phyloP scores from a whole-genome alignment of 352 stramenopile genomes.

The Peronospora tabacina region DNA sequence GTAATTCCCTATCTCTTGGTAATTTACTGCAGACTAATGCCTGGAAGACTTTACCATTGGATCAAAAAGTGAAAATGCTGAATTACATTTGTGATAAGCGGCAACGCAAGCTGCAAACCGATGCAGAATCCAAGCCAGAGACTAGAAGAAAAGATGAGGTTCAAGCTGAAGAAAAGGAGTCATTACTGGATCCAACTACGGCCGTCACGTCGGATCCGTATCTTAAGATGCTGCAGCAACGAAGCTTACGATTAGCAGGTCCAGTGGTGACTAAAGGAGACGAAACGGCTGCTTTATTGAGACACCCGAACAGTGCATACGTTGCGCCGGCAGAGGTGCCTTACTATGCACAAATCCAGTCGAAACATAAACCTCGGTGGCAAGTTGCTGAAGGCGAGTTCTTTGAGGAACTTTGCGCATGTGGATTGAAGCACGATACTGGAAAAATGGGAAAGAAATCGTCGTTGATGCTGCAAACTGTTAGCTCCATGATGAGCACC shows the following conservation, averaged over 20 bases:
- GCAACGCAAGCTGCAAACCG: slow-evolving; percentile 15
- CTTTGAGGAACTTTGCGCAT: slow-evolving; percentile 50
- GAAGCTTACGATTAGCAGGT: slow-evolving; percentile 33
- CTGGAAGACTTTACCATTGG: slow-evolving; percentile 66
- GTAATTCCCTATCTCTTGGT: not conserved
- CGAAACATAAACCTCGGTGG: slow-evolving; percentile 48
- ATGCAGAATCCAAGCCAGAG: slow-evolving; percentile 5
- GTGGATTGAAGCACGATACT: slow-evolving; percentile 43
- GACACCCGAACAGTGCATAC: slow-evolving; percentile 56
- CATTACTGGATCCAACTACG: slow-evolving; percentile 11
- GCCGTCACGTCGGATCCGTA: slow-evolving; percentile 57
- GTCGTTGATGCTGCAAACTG: slow-evolving; percentile 46
- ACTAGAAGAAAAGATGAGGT: slow-evolving; percentile 1
- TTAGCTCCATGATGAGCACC: slow-evolving; percentile 79
- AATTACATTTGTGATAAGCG: slow-evolving; percentile 73
- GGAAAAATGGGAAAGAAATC: slow-evolving; percentile 32
- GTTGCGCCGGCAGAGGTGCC: slow-evolving; percentile 40
- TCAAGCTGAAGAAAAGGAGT: slow-evolving; percentile 11
- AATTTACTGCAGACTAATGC: slow-evolving; percentile 41
- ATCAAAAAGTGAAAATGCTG: slow-evolving; percentile 77
- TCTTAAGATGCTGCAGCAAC: slow-evolving; percentile 72
- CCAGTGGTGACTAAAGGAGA: slow-evolving; percentile 1
- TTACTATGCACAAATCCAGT: slow-evolving; percentile 35
- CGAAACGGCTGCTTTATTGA: slow-evolving; percentile 1
- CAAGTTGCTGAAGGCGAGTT: slow-evolving; percentile 70